phyloP scores from a whole-genome alignment of 148 eudicot species.

The Polygonum aviculare region DNA sequence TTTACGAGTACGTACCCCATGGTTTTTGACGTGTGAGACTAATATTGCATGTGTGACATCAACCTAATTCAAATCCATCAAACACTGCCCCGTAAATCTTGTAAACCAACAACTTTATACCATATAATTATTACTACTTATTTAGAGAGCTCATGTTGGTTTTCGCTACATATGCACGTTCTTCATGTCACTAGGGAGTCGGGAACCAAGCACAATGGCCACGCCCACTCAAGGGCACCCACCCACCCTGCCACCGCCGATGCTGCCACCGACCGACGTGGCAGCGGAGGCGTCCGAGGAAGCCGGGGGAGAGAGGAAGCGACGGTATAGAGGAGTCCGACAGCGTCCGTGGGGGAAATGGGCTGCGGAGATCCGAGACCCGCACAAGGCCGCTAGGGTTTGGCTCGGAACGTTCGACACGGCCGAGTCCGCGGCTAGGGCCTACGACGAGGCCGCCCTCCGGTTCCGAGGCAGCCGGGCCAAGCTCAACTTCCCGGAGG shows the following conservation, averaged over 20 bases:
- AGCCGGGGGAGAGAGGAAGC: neutral
- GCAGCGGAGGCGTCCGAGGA: neutral
- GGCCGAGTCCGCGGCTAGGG: neutral
- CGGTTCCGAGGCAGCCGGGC: neutral
- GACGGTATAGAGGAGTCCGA: conserved; percentile 7
- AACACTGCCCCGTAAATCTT: neutral
- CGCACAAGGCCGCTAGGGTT: conserved; percentile 11
- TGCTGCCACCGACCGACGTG: neutral
- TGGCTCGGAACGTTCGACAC: conserved; percentile 12
- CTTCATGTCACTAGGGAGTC: neutral
- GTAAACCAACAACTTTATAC: neutral
- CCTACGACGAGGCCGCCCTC: conserved; percentile 10
- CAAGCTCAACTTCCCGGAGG: conserved; percentile 10
- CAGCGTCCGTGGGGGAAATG: conserved; percentile 9
- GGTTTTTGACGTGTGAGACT: neutral
- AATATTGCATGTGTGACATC: neutral
- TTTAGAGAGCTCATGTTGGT: neutral
- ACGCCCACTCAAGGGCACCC: neutral
- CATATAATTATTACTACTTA: too few relatives aligned
- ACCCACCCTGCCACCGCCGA: neutral
- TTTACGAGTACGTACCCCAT: neutral
- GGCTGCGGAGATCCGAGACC: conserved; percentile 3
- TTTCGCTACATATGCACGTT: neutral
- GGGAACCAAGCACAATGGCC: neutral
- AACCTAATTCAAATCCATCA: neutral